A percentile compares a stretch with the other conserved stretches of the same genome.
Evolutionary conservation across 192 early-diverging fungal species (phyloP).

Genomic region (Chytriomyces confervae): DNA sequence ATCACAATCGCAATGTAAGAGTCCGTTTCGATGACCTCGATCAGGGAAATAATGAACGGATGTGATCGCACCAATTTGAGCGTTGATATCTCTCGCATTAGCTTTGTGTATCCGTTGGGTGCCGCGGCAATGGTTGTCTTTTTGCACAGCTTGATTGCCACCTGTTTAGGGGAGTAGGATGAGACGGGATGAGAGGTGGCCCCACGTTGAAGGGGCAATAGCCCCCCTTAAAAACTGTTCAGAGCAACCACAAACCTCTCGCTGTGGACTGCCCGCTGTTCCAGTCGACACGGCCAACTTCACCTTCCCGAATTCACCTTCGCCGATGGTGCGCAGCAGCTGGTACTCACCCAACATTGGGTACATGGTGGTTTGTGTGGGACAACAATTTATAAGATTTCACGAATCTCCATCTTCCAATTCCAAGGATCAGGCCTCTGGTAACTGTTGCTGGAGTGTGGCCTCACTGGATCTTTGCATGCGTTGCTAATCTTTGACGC

Average conservation of each 20-base stretch:
- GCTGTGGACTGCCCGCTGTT: conserved; percentile 36
- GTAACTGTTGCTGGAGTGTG: no score
- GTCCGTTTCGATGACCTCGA: conserved; percentile 96
- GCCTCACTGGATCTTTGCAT: no score
- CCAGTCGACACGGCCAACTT: conserved; percentile 46
- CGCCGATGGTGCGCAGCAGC: conserved; percentile 53
- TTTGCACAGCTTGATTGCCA: conserved; percentile 95
- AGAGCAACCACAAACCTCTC: background rate
- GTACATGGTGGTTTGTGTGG: no score
- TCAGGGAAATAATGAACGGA: conserved; percentile 87
- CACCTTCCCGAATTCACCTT: conserved; percentile 66
- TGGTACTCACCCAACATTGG: conserved; percentile 53
- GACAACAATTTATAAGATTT: no score
- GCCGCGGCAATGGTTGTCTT: conserved; percentile 82
- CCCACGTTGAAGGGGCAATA: no score
- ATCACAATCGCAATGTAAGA: conserved; percentile 96
- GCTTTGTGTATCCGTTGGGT: conserved; percentile 80
- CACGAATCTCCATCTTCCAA: no score
- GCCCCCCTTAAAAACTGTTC: no score
- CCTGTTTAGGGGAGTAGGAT: conserved; percentile 45
- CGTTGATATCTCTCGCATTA: conserved; percentile 93
- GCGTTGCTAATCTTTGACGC: no score
- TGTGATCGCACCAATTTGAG: conserved; percentile 78
- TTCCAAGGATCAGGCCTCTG: no score
- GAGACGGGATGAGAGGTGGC: no score